A percentile compares a stretch with the other conserved stretches of the same genome.
phyloP scores from a whole-genome alignment of 805 yeast species.

The Candida quercuum region DNA sequence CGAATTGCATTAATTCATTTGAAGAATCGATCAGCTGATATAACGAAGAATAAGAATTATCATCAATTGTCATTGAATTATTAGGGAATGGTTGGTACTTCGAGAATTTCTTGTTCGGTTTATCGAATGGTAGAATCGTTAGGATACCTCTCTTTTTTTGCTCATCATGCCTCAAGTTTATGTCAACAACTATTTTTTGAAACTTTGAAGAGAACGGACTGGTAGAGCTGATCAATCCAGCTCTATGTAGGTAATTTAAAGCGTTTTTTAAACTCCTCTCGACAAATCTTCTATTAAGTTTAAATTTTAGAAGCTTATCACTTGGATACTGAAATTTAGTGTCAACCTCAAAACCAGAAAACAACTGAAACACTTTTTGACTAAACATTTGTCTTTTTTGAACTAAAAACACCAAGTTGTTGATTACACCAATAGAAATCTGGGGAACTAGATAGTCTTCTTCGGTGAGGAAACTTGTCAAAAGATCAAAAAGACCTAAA shows the following conservation, averaged over 20 bases:
- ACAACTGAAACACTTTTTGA: constrained; percentile 48
- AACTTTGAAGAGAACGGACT: constrained; percentile 13
- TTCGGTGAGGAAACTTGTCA: constrained; percentile 50
- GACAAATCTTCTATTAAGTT: constrained; percentile 54
- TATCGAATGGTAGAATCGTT: constrained; percentile 22
- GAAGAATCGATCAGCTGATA: constrained; percentile 60
- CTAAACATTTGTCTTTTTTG: constrained; percentile 60
- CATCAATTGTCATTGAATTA: constrained; percentile 31
- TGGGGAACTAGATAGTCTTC: constrained; percentile 53
- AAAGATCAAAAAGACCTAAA: constrained; percentile 56
- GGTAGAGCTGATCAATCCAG: constrained; percentile 24
- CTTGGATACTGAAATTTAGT: constrained; percentile 43
- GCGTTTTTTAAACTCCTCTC: constrained; percentile 52
- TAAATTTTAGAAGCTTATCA: constrained; percentile 34
- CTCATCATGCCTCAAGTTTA: constrained; percentile 21
- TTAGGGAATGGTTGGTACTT: constrained; percentile 25
- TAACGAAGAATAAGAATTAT: constrained; percentile 51
- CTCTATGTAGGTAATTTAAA: constrained; percentile 34
- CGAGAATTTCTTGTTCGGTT: constrained; percentile 21
- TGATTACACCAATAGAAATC: constrained; percentile 60
- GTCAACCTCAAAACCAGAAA: constrained; percentile 59
- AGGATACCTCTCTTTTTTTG: constrained; percentile 23
- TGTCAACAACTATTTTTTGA: constrained; percentile 16
- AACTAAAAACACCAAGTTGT: constrained; percentile 57
- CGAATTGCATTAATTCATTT: constrained; percentile 61